Base-by-base conservation (phyloP, 176 grass and related monocot species). In the Aegilops tauschii region DNA sequence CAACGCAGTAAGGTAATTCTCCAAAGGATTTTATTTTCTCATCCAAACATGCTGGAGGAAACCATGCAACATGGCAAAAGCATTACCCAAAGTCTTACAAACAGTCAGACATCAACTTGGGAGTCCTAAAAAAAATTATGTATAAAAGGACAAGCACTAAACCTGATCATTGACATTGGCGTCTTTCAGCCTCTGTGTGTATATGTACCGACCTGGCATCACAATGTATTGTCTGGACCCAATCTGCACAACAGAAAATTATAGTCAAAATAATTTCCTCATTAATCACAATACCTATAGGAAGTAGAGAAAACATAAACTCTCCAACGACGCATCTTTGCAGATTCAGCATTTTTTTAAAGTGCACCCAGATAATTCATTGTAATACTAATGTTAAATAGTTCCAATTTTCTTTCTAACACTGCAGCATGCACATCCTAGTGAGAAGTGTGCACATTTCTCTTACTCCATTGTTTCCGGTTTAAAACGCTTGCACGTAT, bases 131-230 rank as follows among this genome's bases (percentile, higher is more conserved):
- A 17, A 47, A 23, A 12, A 77, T 45, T 64, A 78, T 75, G 71
- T 28, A 76, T 14, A 82, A 2, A 78, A 71, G 40, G n/a, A 29
- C 45, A 47, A 80, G 27, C 27, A 84, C 9, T 72, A 81, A 76
- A 91, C 89, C 89, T 91, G 76, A 70, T 91, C 89, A 69, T 91
- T 69, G 69, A 83, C 92, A 85, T 91, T 94, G 69, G 96, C 93
- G 5, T 82, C 96, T 86, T 95, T 98, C 86, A 95, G 90, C 71
- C 93, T 91, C 47, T 94, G 92, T 0, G 93, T 94, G 78, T 92
- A 88, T 73, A 91, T 91, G 21, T 91, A 91, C 69, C 89, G 77
- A 21, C 89, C 89, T 3, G 89, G 81, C 85, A 91, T 91, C 89
- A 91, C 89, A 84, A 91, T 91, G 85, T 91, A 91, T 44, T 91